Evolutionary conservation across 345 rosid genomes (phyloP).

Genomic region (Isatis tinctoria): DNA sequence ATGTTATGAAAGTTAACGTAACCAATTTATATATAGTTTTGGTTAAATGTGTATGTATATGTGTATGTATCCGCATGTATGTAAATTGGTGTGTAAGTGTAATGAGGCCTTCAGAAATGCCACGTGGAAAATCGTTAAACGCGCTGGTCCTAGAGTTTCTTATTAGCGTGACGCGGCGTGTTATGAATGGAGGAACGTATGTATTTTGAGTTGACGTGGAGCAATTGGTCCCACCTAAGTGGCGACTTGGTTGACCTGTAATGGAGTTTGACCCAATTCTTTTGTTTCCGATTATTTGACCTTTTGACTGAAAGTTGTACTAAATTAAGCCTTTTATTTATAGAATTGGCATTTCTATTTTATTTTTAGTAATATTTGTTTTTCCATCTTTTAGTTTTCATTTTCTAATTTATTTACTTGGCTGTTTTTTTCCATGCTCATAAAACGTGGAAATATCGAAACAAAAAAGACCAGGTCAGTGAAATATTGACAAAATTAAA

Average conservation of each 20-base stretch:
- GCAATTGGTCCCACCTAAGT: slow-evolving; percentile 28
- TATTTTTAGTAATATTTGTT: slow-evolving; percentile 1
- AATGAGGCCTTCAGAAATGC: not conserved
- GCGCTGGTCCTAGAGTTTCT: slow-evolving; percentile 32
- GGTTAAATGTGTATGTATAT: slow-evolving; percentile 18
- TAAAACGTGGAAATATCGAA: slow-evolving; percentile 5
- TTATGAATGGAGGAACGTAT: not conserved
- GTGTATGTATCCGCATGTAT: not conserved
- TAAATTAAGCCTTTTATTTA: slow-evolving; percentile 28
- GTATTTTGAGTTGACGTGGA: slow-evolving; percentile 24
- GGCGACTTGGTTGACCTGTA: slow-evolving; percentile 33
- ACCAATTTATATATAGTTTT: slow-evolving; percentile 28
- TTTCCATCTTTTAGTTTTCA: not conserved
- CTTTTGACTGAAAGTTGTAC: slow-evolving; percentile 22
- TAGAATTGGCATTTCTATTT: slow-evolving; percentile 17
- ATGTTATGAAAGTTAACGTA: slow-evolving; percentile 30
- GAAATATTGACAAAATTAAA: not conserved
- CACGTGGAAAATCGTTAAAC: slow-evolving; percentile 31
- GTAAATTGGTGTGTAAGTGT: not conserved
- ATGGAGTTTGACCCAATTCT: slow-evolving; percentile 32
- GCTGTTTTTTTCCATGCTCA: not conserved
- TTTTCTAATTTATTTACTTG: slow-evolving; percentile 14
- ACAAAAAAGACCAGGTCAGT: not conserved
- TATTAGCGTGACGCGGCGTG: slow-evolving; percentile 10
- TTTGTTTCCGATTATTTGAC: slow-evolving; percentile 15